Conservation (phyloP, 2,329 filamentous ascomycete genomes). For the Colletotrichum graminicola region DNA sequence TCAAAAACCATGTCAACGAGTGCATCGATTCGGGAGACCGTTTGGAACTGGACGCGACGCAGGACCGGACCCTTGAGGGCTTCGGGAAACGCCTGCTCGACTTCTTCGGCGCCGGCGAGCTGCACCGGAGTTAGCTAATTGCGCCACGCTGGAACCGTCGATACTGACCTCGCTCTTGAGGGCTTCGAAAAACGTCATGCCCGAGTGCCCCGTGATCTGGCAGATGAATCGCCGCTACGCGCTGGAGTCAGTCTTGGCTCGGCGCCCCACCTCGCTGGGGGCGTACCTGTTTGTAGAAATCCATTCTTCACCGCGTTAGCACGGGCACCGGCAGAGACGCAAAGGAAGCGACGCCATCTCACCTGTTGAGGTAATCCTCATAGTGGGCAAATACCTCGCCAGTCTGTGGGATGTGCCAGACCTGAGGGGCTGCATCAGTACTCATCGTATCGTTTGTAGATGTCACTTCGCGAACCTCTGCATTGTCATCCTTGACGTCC, state of each 20-base stretch:
- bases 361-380: constrained; percentile 88
- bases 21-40: constrained; percentile 88
- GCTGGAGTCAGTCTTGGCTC: constrained; percentile 37
- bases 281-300: constrained; percentile 91
- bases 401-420: constrained; percentile 92
- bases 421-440: constrained; percentile 62
- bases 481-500: constrained; percentile 81
- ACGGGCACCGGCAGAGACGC: not conserved
- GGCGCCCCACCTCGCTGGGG: constrained; percentile 33
- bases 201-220: constrained; percentile 93
- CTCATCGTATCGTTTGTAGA: constrained; percentile 38
- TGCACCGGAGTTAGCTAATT: constrained; percentile 50
- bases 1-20: constrained; percentile 76
- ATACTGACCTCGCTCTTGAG: constrained; percentile 86
- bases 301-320: constrained; percentile 72
- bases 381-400: constrained; percentile 91
- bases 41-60: constrained; percentile 91
- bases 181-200: constrained; percentile 92
- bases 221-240: constrained; percentile 88
- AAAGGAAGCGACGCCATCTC: constrained; percentile 50
- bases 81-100: constrained; percentile 93
- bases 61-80: constrained; percentile 91
- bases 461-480: constrained; percentile 72
- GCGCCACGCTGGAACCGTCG: constrained; percentile 12
- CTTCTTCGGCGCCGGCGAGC: constrained; percentile 85